These are phyloP conservation scores for Bromus sterilis DNA, from an alignment of 176 grass and related monocot species.

Conservation along the genomic window DNA sequence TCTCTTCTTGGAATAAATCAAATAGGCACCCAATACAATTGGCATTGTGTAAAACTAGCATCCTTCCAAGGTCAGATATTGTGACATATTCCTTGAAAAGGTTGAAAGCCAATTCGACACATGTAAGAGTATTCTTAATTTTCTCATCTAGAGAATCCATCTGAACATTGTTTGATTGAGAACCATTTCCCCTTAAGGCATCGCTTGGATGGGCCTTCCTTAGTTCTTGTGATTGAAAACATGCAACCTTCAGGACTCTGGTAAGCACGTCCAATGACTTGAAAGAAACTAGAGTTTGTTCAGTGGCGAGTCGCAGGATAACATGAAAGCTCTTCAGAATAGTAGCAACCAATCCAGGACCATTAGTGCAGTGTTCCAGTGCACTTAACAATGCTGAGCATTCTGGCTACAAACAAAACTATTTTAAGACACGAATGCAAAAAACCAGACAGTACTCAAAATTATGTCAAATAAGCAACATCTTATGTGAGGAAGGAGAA, in stretches of 20 bases:
- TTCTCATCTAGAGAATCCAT: constrained; percentile 26
- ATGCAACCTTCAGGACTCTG: constrained; percentile 73
- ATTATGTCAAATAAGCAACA: neutral
- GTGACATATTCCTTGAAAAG: constrained; percentile 80
- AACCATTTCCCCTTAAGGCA: constrained; percentile 40
- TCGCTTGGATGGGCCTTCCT: constrained; percentile 33
- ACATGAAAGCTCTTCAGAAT: constrained; percentile 83
- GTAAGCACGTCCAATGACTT: constrained; percentile 66
- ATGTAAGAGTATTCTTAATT: constrained; percentile 40
- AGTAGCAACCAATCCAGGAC: constrained; percentile 58
- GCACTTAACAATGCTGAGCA: constrained; percentile 66
- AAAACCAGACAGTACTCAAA: constrained; percentile 7
- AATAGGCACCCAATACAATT: constrained; percentile 82
- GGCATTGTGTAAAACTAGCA: constrained; percentile 62
- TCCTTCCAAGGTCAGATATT: constrained; percentile 65
- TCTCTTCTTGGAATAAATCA: constrained; percentile 91
- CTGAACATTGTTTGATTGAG: constrained; percentile 11
- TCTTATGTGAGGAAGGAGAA: constrained; percentile 2
- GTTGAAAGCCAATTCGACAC: constrained; percentile 74
- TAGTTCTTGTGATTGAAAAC: constrained; percentile 67
- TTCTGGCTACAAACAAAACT: constrained; percentile 67
- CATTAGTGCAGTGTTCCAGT: constrained; percentile 58
- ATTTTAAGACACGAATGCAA: constrained; percentile 19
- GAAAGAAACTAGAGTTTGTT: constrained; percentile 78
- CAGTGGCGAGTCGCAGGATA: constrained; percentile 73